phyloP scores from a whole-genome alignment of 2,329 filamentous ascomycete genomes.

The Curvularia lunata region DNA sequence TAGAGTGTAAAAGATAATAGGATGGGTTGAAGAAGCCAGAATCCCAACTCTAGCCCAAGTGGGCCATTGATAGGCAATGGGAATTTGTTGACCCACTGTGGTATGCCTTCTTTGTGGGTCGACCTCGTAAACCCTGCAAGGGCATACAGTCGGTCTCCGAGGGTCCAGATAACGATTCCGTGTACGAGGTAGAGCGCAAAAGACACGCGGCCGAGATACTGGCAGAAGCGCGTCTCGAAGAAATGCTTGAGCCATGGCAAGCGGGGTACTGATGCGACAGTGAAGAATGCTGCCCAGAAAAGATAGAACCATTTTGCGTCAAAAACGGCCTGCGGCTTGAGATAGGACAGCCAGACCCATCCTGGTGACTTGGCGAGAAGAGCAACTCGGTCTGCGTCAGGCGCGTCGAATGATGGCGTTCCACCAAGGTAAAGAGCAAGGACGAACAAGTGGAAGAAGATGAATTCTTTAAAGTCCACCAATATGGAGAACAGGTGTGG shows the following conservation, averaged over 20 bases:
- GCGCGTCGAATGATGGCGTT: conserved; percentile 59
- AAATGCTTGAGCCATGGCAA: conserved; percentile 58
- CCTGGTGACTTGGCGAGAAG: conserved; percentile 62
- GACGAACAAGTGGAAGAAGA: conserved; percentile 53
- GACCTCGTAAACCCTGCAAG: conserved; percentile 63
- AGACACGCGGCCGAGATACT: conserved; percentile 64
- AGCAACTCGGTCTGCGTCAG: conserved; percentile 49
- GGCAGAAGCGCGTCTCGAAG: conserved; percentile 58
- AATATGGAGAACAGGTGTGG: conserved; percentile 58
- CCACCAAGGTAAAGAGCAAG: conserved; percentile 65
- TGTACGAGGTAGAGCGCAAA: conserved; percentile 67
- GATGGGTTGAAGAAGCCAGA: conserved; percentile 65
- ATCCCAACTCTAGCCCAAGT: conserved; percentile 62
- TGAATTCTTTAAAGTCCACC: conserved; percentile 57
- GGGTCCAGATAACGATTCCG: conserved; percentile 53
- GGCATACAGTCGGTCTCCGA: conserved; percentile 66
- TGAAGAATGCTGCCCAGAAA: conserved; percentile 64
- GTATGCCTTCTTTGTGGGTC: conserved; percentile 58
- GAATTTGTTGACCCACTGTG: conserved; percentile 64
- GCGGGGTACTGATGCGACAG: conserved; percentile 64
- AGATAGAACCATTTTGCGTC: conserved; percentile 73
- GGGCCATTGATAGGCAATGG: conserved; percentile 63
- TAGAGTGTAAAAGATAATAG: conserved; percentile 42
- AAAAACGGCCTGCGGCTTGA: conserved; percentile 70
- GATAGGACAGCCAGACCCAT: conserved; percentile 65